Evolutionary conservation across 257 asterid species (phyloP).

Genomic region (Nicotiana obtusifolia): DNA sequence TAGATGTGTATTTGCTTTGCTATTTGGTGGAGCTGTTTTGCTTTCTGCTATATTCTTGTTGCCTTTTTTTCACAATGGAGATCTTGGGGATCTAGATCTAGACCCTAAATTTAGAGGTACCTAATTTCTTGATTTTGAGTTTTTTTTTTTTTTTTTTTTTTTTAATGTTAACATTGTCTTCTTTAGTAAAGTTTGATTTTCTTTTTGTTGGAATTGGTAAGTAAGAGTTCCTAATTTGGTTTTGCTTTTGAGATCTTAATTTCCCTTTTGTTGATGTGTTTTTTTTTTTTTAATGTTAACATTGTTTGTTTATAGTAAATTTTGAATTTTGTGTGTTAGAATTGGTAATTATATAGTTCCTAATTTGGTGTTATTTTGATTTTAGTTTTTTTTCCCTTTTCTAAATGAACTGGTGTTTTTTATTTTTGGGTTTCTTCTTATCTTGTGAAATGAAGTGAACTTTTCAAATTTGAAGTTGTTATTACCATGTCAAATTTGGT

Average conservation of each 20-base stretch:
- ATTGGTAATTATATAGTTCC: background rate
- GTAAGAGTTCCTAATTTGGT: background rate
- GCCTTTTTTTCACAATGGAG: conserved; percentile 55
- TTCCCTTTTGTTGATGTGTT: too few species aligned
- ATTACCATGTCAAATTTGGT: background rate
- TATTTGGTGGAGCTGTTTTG: conserved; percentile 60
- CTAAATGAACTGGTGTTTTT: background rate
- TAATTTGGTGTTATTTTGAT: background rate
- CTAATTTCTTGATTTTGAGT: background rate
- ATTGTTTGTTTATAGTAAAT: background rate
- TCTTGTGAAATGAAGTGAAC: background rate
- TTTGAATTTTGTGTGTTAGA: background rate
- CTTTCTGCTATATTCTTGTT: conserved; percentile 69
- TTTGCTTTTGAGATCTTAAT: background rate
- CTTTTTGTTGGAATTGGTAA: background rate
- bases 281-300: background rate
- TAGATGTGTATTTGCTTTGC: conserved; percentile 58
- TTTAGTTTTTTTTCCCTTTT: background rate
- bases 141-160: background rate
- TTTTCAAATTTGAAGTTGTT: background rate
- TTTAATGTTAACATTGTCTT: background rate
- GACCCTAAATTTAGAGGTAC: conserved; percentile 41
- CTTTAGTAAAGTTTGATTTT: background rate
- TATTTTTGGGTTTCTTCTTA: background rate
- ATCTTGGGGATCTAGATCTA: conserved; percentile 70